Percentiles rank a stretch among this genome's conserved stretches.
These are phyloP conservation scores for Hylodesmum podocarpum DNA, from an alignment of 306 rosid genomes.

Conservation along the genomic window DNA sequence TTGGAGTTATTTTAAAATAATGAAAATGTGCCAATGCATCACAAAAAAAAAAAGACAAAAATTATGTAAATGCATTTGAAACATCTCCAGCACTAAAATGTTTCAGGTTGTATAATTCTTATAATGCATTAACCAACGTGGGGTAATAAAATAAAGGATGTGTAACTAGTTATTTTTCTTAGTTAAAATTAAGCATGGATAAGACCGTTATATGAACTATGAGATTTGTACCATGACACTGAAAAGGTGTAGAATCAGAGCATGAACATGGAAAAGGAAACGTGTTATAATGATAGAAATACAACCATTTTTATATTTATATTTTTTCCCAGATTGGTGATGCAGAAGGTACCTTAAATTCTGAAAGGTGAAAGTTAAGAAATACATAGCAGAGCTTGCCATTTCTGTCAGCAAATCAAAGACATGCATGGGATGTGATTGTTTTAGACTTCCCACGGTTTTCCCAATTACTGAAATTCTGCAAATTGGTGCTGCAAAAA, in stretches of 20 bases:
- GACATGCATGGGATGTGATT: neutral
- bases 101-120: neutral
- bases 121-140: neutral
- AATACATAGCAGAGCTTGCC: conserved; percentile 5
- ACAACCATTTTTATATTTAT: neutral
- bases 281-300: neutral
- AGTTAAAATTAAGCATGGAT: neutral
- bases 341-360: neutral
- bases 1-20: neutral
- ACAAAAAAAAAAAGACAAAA: neutral
- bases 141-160: neutral
- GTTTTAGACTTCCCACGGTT: neutral
- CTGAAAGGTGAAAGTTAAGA: conserved; percentile 5
- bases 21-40: neutral
- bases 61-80: neutral
- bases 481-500: conserved; percentile 5
- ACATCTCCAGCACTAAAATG: neutral
- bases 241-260: neutral
- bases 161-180: neutral
- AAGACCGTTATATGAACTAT: neutral
- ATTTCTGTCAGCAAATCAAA: neutral
- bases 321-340: neutral
- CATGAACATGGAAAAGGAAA: neutral
- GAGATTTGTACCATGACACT: neutral
- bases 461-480: conserved; percentile 5